Evolutionary conservation across 352 stramenopile species (phyloP).

Genomic region (Phytophthora ramorum): DNA sequence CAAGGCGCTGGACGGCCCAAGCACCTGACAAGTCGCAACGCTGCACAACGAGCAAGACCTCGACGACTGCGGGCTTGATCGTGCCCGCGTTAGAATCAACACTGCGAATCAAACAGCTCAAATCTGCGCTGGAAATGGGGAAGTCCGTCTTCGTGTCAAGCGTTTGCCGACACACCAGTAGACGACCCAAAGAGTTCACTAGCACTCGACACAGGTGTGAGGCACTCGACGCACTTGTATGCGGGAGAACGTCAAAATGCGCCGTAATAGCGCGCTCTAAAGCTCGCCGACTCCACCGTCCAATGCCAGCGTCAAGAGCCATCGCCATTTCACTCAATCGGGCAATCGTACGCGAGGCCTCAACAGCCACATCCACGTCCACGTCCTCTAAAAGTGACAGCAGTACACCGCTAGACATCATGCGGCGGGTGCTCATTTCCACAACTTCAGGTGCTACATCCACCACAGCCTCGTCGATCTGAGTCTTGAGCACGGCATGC

Average conservation of each 20-base stretch:
- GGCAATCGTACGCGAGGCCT: conserved; percentile 57
- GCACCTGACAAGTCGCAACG: conserved; percentile 42
- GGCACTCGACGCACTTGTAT: conserved; percentile 6
- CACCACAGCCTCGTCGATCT: conserved; percentile 59
- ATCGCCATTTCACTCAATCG: conserved; percentile 38
- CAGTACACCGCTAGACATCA: conserved; percentile 71
- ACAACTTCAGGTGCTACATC: conserved; percentile 42
- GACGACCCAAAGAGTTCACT: conserved; percentile 34
- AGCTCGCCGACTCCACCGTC: conserved; percentile 40
- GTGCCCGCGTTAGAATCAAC: conserved; percentile 2
- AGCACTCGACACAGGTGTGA: conserved; percentile 26
- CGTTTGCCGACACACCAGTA: conserved; percentile 35
- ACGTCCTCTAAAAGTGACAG: conserved; percentile 71
- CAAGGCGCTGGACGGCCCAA: conserved; percentile 40
- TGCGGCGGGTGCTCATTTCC: conserved; percentile 49
- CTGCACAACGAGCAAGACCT: conserved; percentile 34
- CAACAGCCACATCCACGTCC: conserved; percentile 44
- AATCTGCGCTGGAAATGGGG: conserved; percentile 30
- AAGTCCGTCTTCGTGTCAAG: conserved; percentile 26
- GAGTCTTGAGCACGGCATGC: conserved; percentile 58
- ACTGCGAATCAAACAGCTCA: conserved; percentile 39
- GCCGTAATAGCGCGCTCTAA: conserved; percentile 54
- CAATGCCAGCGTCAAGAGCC: conserved; percentile 6
- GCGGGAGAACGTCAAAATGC: conserved; percentile 59
- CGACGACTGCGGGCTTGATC: conserved; percentile 11